Conservation (phyloP, 2,329 filamentous ascomycete species). For the Coniochaeta prunicola region DNA sequence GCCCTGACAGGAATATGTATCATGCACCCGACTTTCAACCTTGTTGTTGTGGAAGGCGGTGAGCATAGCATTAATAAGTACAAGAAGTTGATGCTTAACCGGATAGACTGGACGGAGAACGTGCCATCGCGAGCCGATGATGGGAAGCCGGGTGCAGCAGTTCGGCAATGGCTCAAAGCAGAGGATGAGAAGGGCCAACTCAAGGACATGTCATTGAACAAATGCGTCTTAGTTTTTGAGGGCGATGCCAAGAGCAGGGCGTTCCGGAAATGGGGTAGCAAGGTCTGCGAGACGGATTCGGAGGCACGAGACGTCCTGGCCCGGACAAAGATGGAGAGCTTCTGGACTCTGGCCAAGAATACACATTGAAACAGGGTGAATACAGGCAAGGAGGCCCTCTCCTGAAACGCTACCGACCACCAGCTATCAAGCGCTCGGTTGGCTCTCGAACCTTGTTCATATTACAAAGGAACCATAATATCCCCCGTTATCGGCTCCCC, state of each 20-base stretch:
- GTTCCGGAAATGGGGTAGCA: slow-evolving; percentile 83
- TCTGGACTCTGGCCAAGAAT: slow-evolving; percentile 85
- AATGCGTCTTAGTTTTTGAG: slow-evolving; percentile 81
- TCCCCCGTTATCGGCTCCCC: no score
- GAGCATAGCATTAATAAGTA: slow-evolving; percentile 75
- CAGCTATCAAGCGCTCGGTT: no score
- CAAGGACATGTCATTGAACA: slow-evolving; percentile 76
- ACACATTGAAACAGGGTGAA: no score
- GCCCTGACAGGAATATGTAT: slow-evolving; percentile 85
- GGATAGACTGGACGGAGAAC: slow-evolving; percentile 94
- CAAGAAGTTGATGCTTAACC: slow-evolving; percentile 87
- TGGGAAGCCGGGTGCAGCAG: slow-evolving; percentile 51
- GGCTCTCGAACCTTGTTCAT: no score
- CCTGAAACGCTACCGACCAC: no score
- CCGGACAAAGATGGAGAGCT: slow-evolving; percentile 85
- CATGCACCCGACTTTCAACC: slow-evolving; percentile 79
- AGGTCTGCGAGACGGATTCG: slow-evolving; percentile 87
- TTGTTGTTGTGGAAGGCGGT: slow-evolving; percentile 90
- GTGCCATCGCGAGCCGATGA: slow-evolving; percentile 57
- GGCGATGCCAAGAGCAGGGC: slow-evolving; percentile 73
- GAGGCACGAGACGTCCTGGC: slow-evolving; percentile 76
- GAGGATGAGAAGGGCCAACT: slow-evolving; percentile 71
- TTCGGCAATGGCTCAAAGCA: slow-evolving; percentile 67
- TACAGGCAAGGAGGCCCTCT: no score
- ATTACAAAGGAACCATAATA: no score